phyloP scores from a whole-genome alignment of 352 stramenopile genomes.

The Aphanomyces invadans region DNA sequence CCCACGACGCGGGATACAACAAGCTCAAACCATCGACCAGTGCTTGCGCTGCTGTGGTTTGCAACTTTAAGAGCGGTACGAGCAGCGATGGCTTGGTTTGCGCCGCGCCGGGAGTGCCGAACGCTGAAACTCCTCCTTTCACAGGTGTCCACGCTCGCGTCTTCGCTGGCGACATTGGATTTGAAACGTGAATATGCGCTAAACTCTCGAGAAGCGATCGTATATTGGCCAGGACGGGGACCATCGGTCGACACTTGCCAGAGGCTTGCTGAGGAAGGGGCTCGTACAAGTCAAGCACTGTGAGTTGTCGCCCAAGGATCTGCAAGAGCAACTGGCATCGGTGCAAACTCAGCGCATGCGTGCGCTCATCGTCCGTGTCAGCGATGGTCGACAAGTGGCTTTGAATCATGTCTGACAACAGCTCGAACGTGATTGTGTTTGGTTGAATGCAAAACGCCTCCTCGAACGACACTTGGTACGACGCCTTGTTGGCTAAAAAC shows the following conservation, averaged over 20 bases:
- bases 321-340: neutral
- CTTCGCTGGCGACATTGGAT: conserved; percentile 15
- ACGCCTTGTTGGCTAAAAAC: neutral
- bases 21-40: conserved; percentile 55
- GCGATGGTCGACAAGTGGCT: neutral
- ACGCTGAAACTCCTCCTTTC: neutral
- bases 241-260: neutral
- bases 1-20: conserved; percentile 49
- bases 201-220: conserved; percentile 37
- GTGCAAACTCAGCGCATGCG: neutral
- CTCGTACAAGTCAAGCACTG: neutral
- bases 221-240: neutral
- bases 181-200: conserved; percentile 24
- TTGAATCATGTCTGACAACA: conserved; percentile 47
- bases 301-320: conserved; percentile 1
- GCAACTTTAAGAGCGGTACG: too few relatives aligned
- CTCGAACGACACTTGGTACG: conserved; percentile 42
- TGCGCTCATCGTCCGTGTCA: neutral
- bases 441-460: conserved; percentile 71
- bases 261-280: neutral
- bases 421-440: conserved; percentile 36
- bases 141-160: conserved; percentile 28
- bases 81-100: too few relatives aligned
- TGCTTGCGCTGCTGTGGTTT: conserved; percentile 50
- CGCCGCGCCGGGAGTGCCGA: too few relatives aligned